phyloP scores from a whole-genome alignment of 208 protist species.

The Leptomonas pyrrhocoris region DNA sequence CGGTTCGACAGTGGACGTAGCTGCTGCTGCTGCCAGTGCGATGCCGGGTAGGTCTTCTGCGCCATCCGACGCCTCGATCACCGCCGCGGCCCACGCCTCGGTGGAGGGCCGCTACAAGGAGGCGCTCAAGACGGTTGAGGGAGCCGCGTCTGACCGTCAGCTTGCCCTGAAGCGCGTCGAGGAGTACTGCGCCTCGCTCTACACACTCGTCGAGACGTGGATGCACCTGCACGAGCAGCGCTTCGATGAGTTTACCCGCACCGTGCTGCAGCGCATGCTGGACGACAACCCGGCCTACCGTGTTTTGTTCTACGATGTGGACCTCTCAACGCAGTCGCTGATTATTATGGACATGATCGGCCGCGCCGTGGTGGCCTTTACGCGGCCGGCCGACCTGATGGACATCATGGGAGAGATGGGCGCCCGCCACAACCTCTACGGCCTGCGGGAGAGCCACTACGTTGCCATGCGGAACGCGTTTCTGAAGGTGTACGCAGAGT shows the following conservation, averaged over 20 bases:
- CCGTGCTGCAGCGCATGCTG: conserved; percentile 21
- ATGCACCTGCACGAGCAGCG: conserved; percentile 21
- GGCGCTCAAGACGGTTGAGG: conserved; percentile 10
- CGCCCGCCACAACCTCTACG: conserved; percentile 33
- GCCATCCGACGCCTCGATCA: too few species aligned
- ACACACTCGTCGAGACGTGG: conserved; percentile 32
- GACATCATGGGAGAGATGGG: conserved; percentile 35
- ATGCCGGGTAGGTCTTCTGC: too few species aligned
- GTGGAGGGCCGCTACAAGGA: conserved; percentile 11
- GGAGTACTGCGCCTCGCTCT: conserved; percentile 2
- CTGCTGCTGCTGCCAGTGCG: too few species aligned
- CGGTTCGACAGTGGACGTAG: too few species aligned
- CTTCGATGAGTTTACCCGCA: conserved; percentile 24
- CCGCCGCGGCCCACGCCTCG: not conserved
- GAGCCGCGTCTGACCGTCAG: conserved; percentile 8
- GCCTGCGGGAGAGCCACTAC: conserved; percentile 14
- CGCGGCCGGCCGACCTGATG: conserved; percentile 16
- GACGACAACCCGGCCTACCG: conserved; percentile 15
- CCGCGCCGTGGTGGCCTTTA: conserved; percentile 25
- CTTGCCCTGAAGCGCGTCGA: conserved; percentile 13
- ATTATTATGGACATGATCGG: conserved; percentile 34
- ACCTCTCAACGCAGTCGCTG: conserved; percentile 14
- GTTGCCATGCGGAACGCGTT: conserved; percentile 26
- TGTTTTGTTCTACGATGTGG: conserved; percentile 3
- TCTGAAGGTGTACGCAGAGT: conserved; percentile 8